Evolutionary conservation across 306 rosid species (phyloP), one percentile per base, ranked within the genome.

Genomic region (Pyrus bretschneideri): DNA sequence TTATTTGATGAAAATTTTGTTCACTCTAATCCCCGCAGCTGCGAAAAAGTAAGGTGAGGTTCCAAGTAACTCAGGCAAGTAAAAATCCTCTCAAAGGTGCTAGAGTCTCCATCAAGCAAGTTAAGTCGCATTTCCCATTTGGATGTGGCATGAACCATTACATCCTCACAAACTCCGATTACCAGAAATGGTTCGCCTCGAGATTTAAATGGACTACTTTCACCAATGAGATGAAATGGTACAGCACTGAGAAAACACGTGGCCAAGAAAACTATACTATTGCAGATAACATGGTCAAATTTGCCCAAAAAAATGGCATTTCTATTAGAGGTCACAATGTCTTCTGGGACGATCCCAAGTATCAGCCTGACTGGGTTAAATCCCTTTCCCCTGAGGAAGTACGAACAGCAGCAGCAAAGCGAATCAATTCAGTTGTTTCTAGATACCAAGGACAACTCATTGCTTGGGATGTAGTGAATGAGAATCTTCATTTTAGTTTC

Each of bases 201-300:
- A 89, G 97, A 81, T 91, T 91, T 83, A 82, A 76, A 65, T 78
- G 33, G 46, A 82, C 97, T 42, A 88, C 91, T 55, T 91, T 89
- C 87, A 89, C 95, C 73, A 91, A 91, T 31, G 89, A 79, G 79
- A 91, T 91, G 97, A 91, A 91, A 76, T 91, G 97, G 97, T 89
- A 89, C 31, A 85, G 91, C 76, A 91, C 85, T 14, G 95, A 91
- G 82, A 80, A 17, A 63, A 49, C 13, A 38, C 79, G 61, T 78
- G 93, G 95, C 33, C 71, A 75, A 38, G 97, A 89, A 69, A 91
- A 89, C 89, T 88, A 91, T 58, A 83, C 93, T 4, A 64, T 84
- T 44, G 42, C 91, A 55, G 97, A 91, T 74, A 88, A 91, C 83
- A 89, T 89, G 97, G 23, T 89, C 22, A 33, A 79, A 44, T 88